Evolutionary conservation across 2,329 filamentous ascomycete genomes (phyloP).

Genomic region (Penicillium oxalicum): DNA sequence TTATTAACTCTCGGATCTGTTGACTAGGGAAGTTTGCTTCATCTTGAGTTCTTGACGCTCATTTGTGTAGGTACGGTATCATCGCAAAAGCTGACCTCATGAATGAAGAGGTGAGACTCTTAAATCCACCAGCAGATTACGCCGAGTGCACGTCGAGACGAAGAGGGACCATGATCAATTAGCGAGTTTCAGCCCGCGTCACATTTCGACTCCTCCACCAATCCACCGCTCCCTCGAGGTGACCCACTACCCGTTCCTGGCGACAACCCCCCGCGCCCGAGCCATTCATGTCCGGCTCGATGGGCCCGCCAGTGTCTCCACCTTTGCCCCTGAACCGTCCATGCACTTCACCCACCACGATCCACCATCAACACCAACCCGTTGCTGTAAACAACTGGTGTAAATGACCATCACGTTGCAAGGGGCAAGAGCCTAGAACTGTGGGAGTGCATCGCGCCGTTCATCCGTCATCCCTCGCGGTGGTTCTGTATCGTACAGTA

Average conservation of each 20-base stretch:
- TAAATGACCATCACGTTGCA: neutral
- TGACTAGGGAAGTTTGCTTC: too few relatives aligned
- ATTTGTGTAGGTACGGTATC: too few relatives aligned
- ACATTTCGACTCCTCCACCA: neutral
- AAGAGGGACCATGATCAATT: conserved; percentile 2
- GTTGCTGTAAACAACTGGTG: too few relatives aligned
- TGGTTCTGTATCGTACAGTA: too few relatives aligned
- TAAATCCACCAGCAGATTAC: too few relatives aligned
- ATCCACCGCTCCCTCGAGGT: conserved; percentile 9
- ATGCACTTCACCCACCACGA: conserved; percentile 2
- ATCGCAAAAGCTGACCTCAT: too few relatives aligned
- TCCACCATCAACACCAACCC: too few relatives aligned
- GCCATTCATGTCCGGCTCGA: conserved; percentile 7
- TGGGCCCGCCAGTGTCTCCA: conserved; percentile 11
- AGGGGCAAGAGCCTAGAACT: neutral
- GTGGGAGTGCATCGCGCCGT: too few relatives aligned
- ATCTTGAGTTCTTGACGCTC: too few relatives aligned
- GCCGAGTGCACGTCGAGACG: neutral
- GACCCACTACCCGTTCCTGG: conserved; percentile 21
- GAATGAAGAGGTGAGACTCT: too few relatives aligned
- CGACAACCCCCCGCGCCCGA: neutral
- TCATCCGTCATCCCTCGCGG: too few relatives aligned
- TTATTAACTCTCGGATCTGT: too few relatives aligned
- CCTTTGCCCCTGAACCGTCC: conserved; percentile 22
- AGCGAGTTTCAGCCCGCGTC: conserved; percentile 13